Evolutionary conservation across 2,329 filamentous ascomycete species (phyloP), one percentile per base, ranked within the genome.

Genomic region (Trichoderma sp.): DNA sequence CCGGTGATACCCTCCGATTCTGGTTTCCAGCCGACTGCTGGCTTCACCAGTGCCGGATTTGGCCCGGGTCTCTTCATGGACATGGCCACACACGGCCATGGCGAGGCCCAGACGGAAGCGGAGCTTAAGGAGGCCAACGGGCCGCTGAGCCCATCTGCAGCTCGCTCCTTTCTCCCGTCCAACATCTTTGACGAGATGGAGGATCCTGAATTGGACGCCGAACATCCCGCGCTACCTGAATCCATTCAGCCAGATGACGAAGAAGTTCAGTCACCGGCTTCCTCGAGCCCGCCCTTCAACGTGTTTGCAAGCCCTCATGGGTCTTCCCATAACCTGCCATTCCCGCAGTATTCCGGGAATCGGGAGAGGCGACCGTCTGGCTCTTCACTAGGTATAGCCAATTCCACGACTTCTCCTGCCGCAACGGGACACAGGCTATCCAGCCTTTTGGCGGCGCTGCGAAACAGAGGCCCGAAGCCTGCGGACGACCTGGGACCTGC

Each of bases 111-210:
- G 63, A 86, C 85, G 6, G 88, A 90, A 39, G 83, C 86, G 1
- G 88, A 90, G 19, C 77, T 89, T 5, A 85, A 85, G 65, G 81
- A 81, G 3, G 84, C 82, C 19, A 87, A 85, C 30, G 90, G 89
- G 2, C 90, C 90, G 1, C 85, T 94, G 74, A 93, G 90, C 71
- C 91, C 91, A 1, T 90, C 90, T 4, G 65, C 62, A 21, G 91
- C 91, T 2, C 88, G 90, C 30, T 84, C 88, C 17, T 80, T 94
- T 3, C 78, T 96, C 17, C 91, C 91, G 0, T 90, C 90, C 6
- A 81, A 79, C n/a, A 83, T 85, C 66, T 79, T 85, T 67, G 87
- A 89, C 59, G 88, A 90, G 69, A 74, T 70, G n/a, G 79, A 88
- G 51, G 88, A 89, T 55, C 82, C 88, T 45, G 87, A 88, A 17